Base-by-base conservation (phyloP, 306 rosid species). In the Quercus rubra region DNA sequence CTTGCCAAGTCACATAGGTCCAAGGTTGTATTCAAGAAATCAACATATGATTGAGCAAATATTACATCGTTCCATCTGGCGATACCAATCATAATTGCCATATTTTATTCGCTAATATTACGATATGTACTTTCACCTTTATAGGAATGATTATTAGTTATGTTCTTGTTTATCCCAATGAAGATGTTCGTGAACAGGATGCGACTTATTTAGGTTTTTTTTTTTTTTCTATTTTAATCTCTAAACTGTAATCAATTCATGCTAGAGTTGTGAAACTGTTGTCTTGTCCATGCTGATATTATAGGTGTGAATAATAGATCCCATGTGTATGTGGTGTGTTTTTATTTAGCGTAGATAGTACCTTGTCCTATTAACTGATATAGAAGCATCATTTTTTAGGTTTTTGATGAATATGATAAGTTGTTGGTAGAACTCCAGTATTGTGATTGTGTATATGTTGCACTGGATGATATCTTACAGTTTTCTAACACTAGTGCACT, bases 1-100 rank as follows among this genome's bases (percentile, higher is more conserved):
- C 90, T 94, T n/a, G 81, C 85, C 54, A 91, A 79, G 68, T 76
- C 87, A 81, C 70, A 23, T 70, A 41, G 62, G 68, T 76, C 76
- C 58, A 78, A 92, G 98, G 97, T 92, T 87, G 49, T 70, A 76
- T 64, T 55, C 77, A 55, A 70, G 71, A 25, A 75, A 79, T 71
- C 57, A 74, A 66, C 2, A 25, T 75, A 28, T 30, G 31, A 6
- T 63, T 23, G 31, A 46, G 71, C 4, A 54, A 56, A 66, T 19
- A 33, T 35, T 67, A 18, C 35, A 33, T 67, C 6, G 9, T 67
- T 4, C 52, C 51, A 3, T 67, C 49, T 33, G 35, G 25, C 19
- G 3, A 67, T 33, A 33, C 25, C 18, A 31, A 8, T 67, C 46
- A 21, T 19, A 19, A 4, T 64, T 28, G 7, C 43, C 46, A 64